Evolutionary conservation across 495 filamentous ascomycete genomes (phyloP).

Genomic region (Hypoxylon trugodes): DNA sequence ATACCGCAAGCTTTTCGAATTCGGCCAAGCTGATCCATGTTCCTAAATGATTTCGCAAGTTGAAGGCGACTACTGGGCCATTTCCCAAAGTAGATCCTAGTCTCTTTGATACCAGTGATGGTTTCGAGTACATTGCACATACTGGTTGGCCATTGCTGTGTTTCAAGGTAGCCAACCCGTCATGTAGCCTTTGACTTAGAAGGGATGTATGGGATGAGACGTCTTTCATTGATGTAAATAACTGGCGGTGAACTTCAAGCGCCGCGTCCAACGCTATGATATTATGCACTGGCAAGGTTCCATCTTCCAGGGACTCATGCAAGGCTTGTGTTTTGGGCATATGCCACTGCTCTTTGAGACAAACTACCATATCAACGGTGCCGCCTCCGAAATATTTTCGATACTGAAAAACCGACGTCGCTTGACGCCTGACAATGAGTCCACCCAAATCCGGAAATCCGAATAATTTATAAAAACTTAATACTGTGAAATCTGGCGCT

Average conservation of each 20-base stretch:
- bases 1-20: conserved; percentile 80
- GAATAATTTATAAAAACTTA: conserved; percentile 98
- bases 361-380: conserved; percentile 83
- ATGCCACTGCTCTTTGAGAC: conserved; percentile 73
- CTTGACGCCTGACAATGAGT: conserved; percentile 79
- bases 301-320: conserved; percentile 87
- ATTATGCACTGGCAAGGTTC: conserved; percentile 86
- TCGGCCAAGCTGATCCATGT: conserved; percentile 82
- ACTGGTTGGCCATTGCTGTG: conserved; percentile 74
- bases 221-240: conserved; percentile 74
- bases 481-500: conserved; percentile 85
- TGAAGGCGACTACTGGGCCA: conserved; percentile 87
- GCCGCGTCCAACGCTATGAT: conserved; percentile 83
- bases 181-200: conserved; percentile 66
- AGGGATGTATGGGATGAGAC: conserved; percentile 79
- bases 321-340: conserved; percentile 73
- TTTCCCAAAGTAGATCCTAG: conserved; percentile 48
- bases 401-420: conserved; percentile 66
- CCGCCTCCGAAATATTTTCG: conserved; percentile 93
- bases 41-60: conserved; percentile 70
- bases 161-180: conserved; percentile 63
- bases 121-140: conserved; percentile 69
- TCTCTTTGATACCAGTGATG: conserved; percentile 31
- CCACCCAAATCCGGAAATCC: conserved; percentile 93
- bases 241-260: conserved; percentile 69